Percentiles rank a stretch among this genome's conserved stretches.
These are phyloP conservation scores for Harringtonia lauricola DNA, from an alignment of 2,329 filamentous ascomycete genomes.

Conservation along the genomic window DNA sequence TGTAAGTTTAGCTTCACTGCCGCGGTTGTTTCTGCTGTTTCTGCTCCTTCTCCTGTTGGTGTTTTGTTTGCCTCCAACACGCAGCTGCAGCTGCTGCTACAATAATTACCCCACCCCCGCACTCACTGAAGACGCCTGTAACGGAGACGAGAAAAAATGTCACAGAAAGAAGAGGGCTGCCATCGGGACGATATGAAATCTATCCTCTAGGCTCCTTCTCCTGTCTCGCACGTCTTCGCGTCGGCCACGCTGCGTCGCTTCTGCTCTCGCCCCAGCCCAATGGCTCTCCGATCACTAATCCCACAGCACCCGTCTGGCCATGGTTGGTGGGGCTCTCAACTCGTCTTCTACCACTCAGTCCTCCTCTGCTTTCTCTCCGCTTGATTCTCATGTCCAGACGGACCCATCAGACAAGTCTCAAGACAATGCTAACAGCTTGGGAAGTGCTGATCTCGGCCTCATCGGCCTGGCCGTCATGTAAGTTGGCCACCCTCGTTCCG, in stretches of 20 bases:
- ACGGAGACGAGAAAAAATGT: neutral
- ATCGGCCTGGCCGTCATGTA: constrained; percentile 88
- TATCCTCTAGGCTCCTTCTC: no score
- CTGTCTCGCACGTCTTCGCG: no score
- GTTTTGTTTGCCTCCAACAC: no score
- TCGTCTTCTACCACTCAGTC: constrained; percentile 17
- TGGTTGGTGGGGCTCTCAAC: constrained; percentile 51
- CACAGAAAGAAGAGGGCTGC: no score
- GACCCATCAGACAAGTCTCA: constrained; percentile 7
- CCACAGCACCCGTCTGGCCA: constrained; percentile 61
- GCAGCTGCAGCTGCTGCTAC: neutral
- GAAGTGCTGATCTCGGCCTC: constrained; percentile 80
- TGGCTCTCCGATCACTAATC: constrained; percentile 1
- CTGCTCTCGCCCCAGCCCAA: neutral
- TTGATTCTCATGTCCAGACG: constrained; percentile 1
- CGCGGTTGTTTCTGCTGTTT: neutral
- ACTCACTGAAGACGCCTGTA: neutral
- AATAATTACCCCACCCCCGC: constrained; percentile 13
- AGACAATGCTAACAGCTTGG: constrained; percentile 43
- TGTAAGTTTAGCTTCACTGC: constrained; percentile 40
- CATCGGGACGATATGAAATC: no score
- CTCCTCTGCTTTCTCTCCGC: constrained; percentile 8
- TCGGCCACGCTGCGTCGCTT: neutral
- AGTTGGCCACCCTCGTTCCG: constrained; percentile 16
- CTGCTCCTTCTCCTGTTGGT: neutral